These are phyloP conservation scores for Paracorniculantispora psalliotae DNA, from an alignment of 2,329 filamentous ascomycete species.

Conservation along the genomic window DNA sequence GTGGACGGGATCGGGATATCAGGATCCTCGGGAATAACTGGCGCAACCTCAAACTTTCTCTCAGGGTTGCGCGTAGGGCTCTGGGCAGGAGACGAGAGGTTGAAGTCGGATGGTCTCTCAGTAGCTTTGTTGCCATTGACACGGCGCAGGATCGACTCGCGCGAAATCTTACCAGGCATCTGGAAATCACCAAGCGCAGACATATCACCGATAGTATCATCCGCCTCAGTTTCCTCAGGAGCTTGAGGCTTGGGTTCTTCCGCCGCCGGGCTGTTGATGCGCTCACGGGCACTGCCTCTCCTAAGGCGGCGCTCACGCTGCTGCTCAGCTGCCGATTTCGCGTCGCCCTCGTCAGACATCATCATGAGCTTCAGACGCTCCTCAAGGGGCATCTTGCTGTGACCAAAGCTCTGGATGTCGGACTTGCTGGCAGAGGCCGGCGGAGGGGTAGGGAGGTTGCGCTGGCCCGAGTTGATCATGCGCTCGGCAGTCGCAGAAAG, in stretches of 20 bases:
- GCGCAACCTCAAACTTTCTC: conserved; percentile 41
- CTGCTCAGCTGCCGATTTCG: conserved; percentile 56
- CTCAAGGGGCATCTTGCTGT: conserved; percentile 74
- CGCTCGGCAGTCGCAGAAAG: conserved; percentile 68
- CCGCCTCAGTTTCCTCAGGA: conserved; percentile 45
- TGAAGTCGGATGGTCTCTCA: conserved; percentile 57
- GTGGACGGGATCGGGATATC: conserved; percentile 87
- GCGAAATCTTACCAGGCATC: conserved; percentile 74
- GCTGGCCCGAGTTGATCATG: conserved; percentile 54
- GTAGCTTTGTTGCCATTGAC: conserved; percentile 62
- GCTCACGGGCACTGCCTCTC: conserved; percentile 52
- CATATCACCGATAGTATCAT: conserved; percentile 57
- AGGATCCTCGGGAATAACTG: conserved; percentile 62
- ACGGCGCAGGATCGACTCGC: conserved; percentile 87
- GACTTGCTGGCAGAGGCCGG: conserved; percentile 63
- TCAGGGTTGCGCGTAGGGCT: conserved; percentile 48
- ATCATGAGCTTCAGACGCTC: conserved; percentile 86
- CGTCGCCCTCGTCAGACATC: conserved; percentile 61
- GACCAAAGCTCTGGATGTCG: conserved; percentile 72
- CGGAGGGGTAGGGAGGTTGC: conserved; percentile 69
- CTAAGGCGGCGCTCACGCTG: conserved; percentile 66
- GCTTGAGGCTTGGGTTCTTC: conserved; percentile 22
- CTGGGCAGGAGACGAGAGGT: conserved; percentile 57
- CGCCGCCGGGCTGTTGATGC: conserved; percentile 38
- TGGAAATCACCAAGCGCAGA: conserved; percentile 58